Percentiles rank a stretch among this genome's conserved stretches.
Evolutionary conservation across 1,139 yeast genomes (phyloP).

Genomic region (Yamadazyma buinensis): DNA sequence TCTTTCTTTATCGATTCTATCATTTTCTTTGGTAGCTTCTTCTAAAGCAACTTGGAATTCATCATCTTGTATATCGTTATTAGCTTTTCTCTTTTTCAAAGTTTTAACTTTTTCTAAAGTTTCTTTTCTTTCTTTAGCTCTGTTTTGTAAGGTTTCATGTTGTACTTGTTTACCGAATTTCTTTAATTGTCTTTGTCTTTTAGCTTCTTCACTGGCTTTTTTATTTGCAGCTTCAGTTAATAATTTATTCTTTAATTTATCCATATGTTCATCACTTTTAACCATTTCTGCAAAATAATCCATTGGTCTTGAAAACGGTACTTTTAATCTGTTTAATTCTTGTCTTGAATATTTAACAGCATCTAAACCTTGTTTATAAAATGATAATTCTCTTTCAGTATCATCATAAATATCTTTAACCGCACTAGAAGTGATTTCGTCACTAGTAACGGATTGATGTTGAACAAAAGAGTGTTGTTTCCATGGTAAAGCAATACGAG

Average conservation of each 20-base stretch:
- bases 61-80: conserved; percentile 64
- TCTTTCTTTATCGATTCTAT: conserved; percentile 20
- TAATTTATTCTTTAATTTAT: conserved; percentile 77
- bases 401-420: conserved; percentile 94
- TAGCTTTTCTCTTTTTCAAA: conserved; percentile 81
- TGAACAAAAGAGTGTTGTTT: conserved; percentile 69
- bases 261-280: conserved; percentile 98
- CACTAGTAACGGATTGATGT: conserved; percentile 71
- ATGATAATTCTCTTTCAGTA: conserved; percentile 67
- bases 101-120: conserved; percentile 87
- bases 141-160: conserved; percentile 86
- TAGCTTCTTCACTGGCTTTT: conserved; percentile 91
- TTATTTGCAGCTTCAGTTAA: conserved; percentile 84
- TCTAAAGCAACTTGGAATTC: conserved; percentile 77
- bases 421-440: conserved; percentile 53
- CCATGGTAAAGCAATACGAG: conserved; percentile 73
- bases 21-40: conserved; percentile 64
- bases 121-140: conserved; percentile 92
- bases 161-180: conserved; percentile 98
- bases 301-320: conserved; percentile 88
- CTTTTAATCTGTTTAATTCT: conserved; percentile 59
- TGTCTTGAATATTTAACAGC: conserved; percentile 77
- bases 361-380: conserved; percentile 87
- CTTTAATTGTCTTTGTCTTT: conserved; percentile 90
- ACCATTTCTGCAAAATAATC: conserved; percentile 99